Conservation (phyloP, 2,329 filamentous ascomycete species). For the Nigrograna mackinnonii region DNA sequence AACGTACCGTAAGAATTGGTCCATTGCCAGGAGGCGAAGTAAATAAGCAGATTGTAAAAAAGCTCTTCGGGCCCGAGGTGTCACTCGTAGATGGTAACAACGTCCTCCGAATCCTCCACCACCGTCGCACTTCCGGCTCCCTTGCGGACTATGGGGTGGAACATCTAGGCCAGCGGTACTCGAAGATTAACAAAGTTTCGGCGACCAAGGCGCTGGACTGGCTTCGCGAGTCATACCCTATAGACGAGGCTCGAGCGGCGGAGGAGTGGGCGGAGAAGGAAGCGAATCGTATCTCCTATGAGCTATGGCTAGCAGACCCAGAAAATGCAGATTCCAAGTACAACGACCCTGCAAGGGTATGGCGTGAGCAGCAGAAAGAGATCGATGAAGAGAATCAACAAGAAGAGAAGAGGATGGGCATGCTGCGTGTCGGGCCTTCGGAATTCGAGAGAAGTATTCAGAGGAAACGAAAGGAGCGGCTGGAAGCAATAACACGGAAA, state of each 20-base stretch:
- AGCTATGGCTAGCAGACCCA: slow-evolving; percentile 40
- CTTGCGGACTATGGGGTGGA: slow-evolving; percentile 44
- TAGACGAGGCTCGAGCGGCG: slow-evolving; percentile 44
- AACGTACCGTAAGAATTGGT: slow-evolving; percentile 34
- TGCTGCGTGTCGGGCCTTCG: slow-evolving; percentile 34
- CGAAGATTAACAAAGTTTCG: slow-evolving; percentile 25
- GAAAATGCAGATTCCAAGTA: slow-evolving; percentile 40
- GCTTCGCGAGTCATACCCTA: slow-evolving; percentile 38
- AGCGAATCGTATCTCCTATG: slow-evolving; percentile 41
- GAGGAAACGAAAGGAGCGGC: slow-evolving; percentile 31
- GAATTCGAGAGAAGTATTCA: slow-evolving; percentile 39
- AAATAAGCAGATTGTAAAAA: slow-evolving; percentile 22
- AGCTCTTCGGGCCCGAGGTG: slow-evolving; percentile 35
- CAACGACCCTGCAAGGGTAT: slow-evolving; percentile 39
- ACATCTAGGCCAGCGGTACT: slow-evolving; percentile 31
- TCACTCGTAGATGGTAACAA: slow-evolving; percentile 35
- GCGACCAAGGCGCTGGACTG: slow-evolving; percentile 38
- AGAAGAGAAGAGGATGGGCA: slow-evolving; percentile 33
- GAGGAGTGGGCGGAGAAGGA: slow-evolving; percentile 44
- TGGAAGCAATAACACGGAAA: slow-evolving; percentile 29
- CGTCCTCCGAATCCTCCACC: slow-evolving; percentile 42
- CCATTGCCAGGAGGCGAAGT: slow-evolving; percentile 32
- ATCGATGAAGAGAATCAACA: slow-evolving; percentile 23
- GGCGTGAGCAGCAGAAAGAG: slow-evolving; percentile 30
- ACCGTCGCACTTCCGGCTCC: slow-evolving; percentile 42